Base-by-base conservation (phyloP, 2,329 filamentous ascomycete genomes). In the Basipetospora chlamydospora region DNA sequence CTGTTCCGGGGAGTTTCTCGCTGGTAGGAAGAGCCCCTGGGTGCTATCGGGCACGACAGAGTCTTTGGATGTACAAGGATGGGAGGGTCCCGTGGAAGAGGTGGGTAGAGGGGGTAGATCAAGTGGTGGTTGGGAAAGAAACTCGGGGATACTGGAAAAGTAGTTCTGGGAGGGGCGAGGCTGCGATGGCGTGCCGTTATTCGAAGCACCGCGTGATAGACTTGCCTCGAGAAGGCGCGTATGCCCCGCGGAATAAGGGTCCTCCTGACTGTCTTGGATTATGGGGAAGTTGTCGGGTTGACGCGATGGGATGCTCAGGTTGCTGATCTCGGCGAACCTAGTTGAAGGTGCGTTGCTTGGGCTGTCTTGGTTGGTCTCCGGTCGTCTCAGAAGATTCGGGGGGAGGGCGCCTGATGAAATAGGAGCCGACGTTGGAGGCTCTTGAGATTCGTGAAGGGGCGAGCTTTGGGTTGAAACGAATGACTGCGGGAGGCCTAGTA, bases 391-490 rank as follows among this genome's bases (percentile, higher is more conserved):
- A n/a, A n/a, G n/a, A n/a, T n/a, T n/a, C n/a, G n/a, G n/a, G 28
- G 16, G 12, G 11, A 20, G 6, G n/a, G 23, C 23, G n/a, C 30
- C 9, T 21, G 30, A 11, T 17, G 23, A 23, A 12, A 22, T 5
- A 15, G 10, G 16, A 33, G 30, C 6, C 16, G 17, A n/a, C 17
- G 30, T 15, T 21, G n/a, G n/a, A n/a, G n/a, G n/a, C n/a, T n/a
- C 18, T n/a, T 18, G 30, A 17, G 11, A 11, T 12, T 12, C 12
- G 16, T 6, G 6, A 26, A 43, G 39, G 22, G 43, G 38, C 20
- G 46, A 47, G 35, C 47, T 42, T 21, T 20, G 42, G 17, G 45
- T 43, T 18, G 41, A 9, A 18, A 10, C 21, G 9, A 37, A 32
- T 20, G 28, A 36, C n/a, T 34, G 31, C 29, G 35, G 21, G 16